Evolutionary conservation across 2,329 filamentous ascomycete species (phyloP), one percentile per base, ranked within the genome.

Genomic region (Aspergillus uvarum): DNA sequence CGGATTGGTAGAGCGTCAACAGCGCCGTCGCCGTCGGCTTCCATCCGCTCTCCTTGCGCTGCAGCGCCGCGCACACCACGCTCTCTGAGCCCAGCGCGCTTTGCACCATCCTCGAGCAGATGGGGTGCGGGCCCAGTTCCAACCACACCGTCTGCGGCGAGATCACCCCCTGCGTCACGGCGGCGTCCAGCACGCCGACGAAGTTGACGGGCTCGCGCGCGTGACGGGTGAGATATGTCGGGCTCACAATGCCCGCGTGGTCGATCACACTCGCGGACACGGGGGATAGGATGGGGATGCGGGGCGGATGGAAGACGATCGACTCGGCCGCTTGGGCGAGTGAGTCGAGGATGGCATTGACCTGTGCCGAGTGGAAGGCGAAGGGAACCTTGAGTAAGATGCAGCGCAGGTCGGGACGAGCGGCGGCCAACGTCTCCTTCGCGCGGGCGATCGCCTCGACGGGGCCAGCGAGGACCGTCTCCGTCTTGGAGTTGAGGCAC

Each of bases 81-180:
- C 82, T 83, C 10, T 80, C 76, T 5, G 77, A 74, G 26, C 83
- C 83, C 56, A 89, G 81, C 4, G 83, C 85, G 16, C 85, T 82
- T 77, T 88, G 89, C 64, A 91, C 82, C 82, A 92, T 87, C 60
- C 83, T 83, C 49, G 83, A 82, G 73, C 85, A 89, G 14, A 91
- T 84, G 0, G 89, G 88, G 68, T 91, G 87, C 42, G 89, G 88
- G n/a, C 89, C 89, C 63, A 92, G 77, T 72, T 92, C 89, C 58
- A 92, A 78, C 84, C 86, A 91, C 31, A 87, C 81, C 5, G 87
- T 89, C 75, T 87, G 85, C 63, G 87, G 85, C 11, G 32, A 35
- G 14, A 12, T 35, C 32, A 35, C 12, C 11, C 11, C 32, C 32
- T 35, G 32, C 8, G 26, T 29, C 61, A 82, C 83, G n/a, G 85